Percentiles rank a stretch among this genome's conserved stretches.
Conservation (phyloP, 169 alveolate species). For the Plasmodium vinckei region DNA sequence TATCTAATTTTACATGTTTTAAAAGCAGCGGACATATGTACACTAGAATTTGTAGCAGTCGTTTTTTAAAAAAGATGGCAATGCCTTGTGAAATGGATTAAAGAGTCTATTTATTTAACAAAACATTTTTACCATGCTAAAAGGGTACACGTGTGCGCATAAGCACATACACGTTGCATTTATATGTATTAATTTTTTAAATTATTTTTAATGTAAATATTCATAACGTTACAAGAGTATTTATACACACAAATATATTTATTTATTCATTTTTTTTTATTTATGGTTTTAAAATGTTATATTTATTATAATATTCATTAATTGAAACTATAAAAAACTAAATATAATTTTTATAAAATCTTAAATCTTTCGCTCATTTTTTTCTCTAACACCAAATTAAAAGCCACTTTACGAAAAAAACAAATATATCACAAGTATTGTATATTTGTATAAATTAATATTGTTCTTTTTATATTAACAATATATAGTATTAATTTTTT, state of each 20-base stretch:
- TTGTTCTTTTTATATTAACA: no score
- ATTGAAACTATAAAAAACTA: slow-evolving; percentile 17
- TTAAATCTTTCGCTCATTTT: not conserved
- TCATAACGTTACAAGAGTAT: slow-evolving; percentile 29
- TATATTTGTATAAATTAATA: no score
- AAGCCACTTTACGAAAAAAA: no score
- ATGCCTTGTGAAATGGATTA: not conserved
- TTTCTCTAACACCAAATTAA: no score
- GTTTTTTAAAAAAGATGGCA: slow-evolving; percentile 8
- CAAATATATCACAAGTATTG: no score
- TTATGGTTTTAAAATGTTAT: slow-evolving; percentile 39
- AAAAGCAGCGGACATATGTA: no score
- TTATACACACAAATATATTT: slow-evolving; percentile 23
- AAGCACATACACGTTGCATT: no score
- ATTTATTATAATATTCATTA: slow-evolving; percentile 41
- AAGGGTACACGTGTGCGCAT: no score
- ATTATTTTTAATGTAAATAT: slow-evolving; percentile 34
- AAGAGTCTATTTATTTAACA: slow-evolving; percentile 9
- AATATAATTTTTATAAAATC: slow-evolving; percentile 13
- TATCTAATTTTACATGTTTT: no score
- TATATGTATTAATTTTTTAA: slow-evolving; percentile 9
- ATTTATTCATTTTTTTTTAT: slow-evolving; percentile 21
- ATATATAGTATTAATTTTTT: no score
- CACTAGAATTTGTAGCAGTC: no score
- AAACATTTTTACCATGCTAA: no score